Base-by-base conservation (phyloP, 2,329 filamentous ascomycete genomes). In the Teratosphaeria nubilosa region DNA sequence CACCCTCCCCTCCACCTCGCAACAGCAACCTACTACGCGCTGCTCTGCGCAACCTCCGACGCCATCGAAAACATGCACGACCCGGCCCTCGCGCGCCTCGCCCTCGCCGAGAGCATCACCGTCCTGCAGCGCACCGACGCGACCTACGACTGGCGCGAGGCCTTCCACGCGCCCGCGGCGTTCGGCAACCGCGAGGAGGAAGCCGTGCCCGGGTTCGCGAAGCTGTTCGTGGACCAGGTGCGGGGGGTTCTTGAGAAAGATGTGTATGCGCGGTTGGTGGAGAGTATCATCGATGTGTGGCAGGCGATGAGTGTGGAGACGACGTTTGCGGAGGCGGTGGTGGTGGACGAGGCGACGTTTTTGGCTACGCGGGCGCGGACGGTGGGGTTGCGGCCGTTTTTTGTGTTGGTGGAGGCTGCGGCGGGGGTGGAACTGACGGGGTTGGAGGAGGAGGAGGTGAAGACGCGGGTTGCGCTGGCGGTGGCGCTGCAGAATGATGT, bases 1-100 rank as follows among this genome's bases (percentile, higher is more conserved):
- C 25, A 32, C 50, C 24, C 34, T 1, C 37, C 22, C 9, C 3
- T 41, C 30, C n/a, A 32, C 20, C 53, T 56, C 5, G 54, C 54
- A 11, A 56, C 48, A 32, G 45, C 53, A 25, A 30, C 57, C 14
- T 56, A 45, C 53, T 51, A 53, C 25, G 30, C 54, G 2, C 25
- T 59, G 16, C 50, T 59, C 31, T 53, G 57, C 54, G 45, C 25
- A 14, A 50, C 56, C 3, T 45, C 56, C 24, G 54, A 59, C 27
- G 31, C 37, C 9, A 32, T 59, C 34, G 57, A 59, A 16, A 22
- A 22, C 14, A 41, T 16, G 11, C 20, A 48, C 10, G 56, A 53
- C 22, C 31, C n/a, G n/a, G 27, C 45, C 30, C 24, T 25, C 7
- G 51, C 56, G 9, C 51, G 31, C 20, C 25, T 31, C 9, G 56